Evolutionary conservation across 2,329 filamentous ascomycete genomes (phyloP).

Genomic region (Phialocephala sp.): DNA sequence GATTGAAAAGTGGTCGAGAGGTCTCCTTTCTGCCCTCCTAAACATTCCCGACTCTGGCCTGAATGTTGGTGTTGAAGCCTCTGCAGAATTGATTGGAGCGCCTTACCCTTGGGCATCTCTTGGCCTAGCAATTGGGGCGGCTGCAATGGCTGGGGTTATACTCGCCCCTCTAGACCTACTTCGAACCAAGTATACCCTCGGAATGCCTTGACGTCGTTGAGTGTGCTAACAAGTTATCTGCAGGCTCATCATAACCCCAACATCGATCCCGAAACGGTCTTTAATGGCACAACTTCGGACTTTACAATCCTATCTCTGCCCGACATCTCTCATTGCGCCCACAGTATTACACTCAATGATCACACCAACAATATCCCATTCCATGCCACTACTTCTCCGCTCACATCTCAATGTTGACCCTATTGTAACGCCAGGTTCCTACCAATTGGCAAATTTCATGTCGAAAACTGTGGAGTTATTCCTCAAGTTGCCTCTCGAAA

Average conservation of each 20-base stretch:
- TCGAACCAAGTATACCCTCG: slow-evolving; percentile 64
- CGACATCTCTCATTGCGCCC: slow-evolving; percentile 74
- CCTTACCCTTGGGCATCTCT: slow-evolving; percentile 84
- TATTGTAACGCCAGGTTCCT: slow-evolving; percentile 78
- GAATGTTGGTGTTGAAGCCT: slow-evolving; percentile 46
- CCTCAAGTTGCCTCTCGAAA: slow-evolving; percentile 88
- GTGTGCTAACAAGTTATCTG: slow-evolving; percentile 39
- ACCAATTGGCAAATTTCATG: slow-evolving; percentile 82
- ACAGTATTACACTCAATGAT: slow-evolving; percentile 86
- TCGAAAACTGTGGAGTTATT: slow-evolving; percentile 82
- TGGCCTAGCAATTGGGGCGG: slow-evolving; percentile 69
- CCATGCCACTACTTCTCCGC: slow-evolving; percentile 83
- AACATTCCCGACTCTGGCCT: slow-evolving; percentile 86
- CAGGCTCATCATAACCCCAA: slow-evolving; percentile 82
- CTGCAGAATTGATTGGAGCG: slow-evolving; percentile 74
- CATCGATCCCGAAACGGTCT: slow-evolving; percentile 77
- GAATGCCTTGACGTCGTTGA: background rate
- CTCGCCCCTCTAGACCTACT: slow-evolving; percentile 90
- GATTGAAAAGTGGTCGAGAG: slow-evolving; percentile 89
- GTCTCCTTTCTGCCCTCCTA: slow-evolving; percentile 86
- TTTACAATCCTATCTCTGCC: slow-evolving; percentile 78
- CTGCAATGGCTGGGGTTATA: slow-evolving; percentile 76
- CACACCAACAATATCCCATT: slow-evolving; percentile 81
- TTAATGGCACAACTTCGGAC: slow-evolving; percentile 73
- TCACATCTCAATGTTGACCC: slow-evolving; percentile 85